Percentiles rank a stretch among this genome's conserved stretches.
phyloP scores from a whole-genome alignment of 192 early-diverging fungal genomes.

The Dissophora ornata region DNA sequence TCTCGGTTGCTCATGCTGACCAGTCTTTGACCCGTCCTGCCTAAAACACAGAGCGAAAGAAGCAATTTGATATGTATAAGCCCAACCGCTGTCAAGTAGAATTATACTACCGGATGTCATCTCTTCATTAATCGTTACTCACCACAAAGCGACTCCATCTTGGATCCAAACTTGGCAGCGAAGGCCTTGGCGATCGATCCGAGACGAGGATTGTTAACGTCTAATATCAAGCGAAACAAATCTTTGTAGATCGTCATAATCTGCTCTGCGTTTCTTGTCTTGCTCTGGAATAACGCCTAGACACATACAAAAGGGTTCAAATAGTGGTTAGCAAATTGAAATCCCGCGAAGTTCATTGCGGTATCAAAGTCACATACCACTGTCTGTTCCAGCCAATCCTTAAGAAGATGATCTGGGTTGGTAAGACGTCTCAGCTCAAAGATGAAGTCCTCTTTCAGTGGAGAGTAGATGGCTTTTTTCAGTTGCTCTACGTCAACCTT shows the following conservation, averaged over 20 bases:
- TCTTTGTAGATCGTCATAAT: conserved; percentile 63
- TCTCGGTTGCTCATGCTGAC: conserved; percentile 55
- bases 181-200: conserved; percentile 53
- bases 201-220: conserved; percentile 39
- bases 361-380: conserved; percentile 33
- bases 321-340: background rate
- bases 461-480: conserved; percentile 54
- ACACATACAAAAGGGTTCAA: no score
- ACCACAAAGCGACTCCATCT: conserved; percentile 58
- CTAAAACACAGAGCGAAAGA: conserved; percentile 30
- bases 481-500: conserved; percentile 44
- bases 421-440: conserved; percentile 73
- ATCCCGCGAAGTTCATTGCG: no score
- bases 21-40: conserved; percentile 64
- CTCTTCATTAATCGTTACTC: background rate
- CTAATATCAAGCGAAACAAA: conserved; percentile 62
- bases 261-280: conserved; percentile 31
- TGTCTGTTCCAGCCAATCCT: conserved; percentile 72
- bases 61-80: no score
- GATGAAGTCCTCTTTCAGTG: conserved; percentile 66
- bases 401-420: conserved; percentile 74
- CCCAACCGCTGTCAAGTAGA: no score
- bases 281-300: conserved; percentile 29
- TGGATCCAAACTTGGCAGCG: conserved; percentile 43
- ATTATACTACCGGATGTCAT: no score